Percentiles rank a stretch among this genome's conserved stretches.
These are phyloP conservation scores for Trypanosoma rangeli DNA, from an alignment of 208 protist genomes.

Conservation along the genomic window DNA sequence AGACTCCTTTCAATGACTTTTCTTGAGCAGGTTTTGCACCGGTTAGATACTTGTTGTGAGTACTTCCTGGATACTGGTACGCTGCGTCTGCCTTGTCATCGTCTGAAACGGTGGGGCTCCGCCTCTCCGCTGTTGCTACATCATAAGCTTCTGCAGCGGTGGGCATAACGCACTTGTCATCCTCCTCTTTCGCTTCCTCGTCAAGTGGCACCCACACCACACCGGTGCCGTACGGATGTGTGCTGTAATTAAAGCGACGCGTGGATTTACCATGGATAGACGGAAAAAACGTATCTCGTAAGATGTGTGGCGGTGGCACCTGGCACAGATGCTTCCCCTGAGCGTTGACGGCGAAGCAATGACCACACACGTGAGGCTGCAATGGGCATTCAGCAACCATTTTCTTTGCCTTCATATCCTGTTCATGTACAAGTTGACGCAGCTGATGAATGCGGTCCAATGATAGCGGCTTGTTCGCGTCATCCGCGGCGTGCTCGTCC, in stretches of 20 bases:
- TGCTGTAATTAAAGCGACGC: constrained; percentile 63
- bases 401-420: constrained; percentile 65
- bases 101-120: constrained; percentile 35
- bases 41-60: constrained; percentile 69
- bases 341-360: constrained; percentile 74
- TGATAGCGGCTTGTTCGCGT: constrained; percentile 34
- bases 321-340: constrained; percentile 59
- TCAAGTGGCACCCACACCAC: constrained; percentile 66
- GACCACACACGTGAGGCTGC: constrained; percentile 61
- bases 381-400: constrained; percentile 52
- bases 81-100: constrained; percentile 43
- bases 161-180: constrained; percentile 7
- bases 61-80: constrained; percentile 78
- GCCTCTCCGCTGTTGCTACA: no score
- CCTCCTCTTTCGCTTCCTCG: background rate
- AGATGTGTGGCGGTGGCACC: constrained; percentile 19
- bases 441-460: constrained; percentile 54
- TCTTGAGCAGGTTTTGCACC: background rate
- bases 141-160: background rate
- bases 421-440: constrained; percentile 59
- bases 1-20: constrained; percentile 2
- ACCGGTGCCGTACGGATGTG: constrained; percentile 75
- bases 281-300: constrained; percentile 48
- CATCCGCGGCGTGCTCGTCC: constrained; percentile 28
- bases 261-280: constrained; percentile 53